Evolutionary conservation across 768 basidiomycete species (phyloP), one percentile per base, ranked within the genome.

Genomic region (Baorangia bicolor): DNA sequence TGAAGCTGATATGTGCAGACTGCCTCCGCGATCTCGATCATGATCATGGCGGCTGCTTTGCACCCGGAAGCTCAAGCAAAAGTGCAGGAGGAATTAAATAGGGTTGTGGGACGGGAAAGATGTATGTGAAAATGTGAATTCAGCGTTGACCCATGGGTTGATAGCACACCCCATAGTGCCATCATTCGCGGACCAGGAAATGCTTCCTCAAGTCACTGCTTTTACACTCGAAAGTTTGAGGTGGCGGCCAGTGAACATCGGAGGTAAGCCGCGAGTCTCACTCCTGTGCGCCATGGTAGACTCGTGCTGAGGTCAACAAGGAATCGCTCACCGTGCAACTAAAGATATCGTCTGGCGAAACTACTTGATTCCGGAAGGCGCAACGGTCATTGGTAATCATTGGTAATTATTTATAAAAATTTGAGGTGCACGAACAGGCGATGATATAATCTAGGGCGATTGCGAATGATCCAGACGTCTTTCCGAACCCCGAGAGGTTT

Each of bases 11-110:
- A 13, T 23, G 16, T 28, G n/a, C 33, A 58, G 57, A 58, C 57
- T 13, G 57, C 57, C 6, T 49, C 55, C 5, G 38, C 57, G n/a
- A 50, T 58, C 12, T 46, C 49, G 5, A 50, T 58, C 12, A 13
- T 45, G 25, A 43, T 50, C 2, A 58, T 58, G 57, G 47, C 55
- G 14, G 57, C 55, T 40, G 55, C 57, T 11, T 34, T 58, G 16
- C 42, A 58, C 11, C 35, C 48, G 1, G 31, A 57, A 3, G 57
- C 37, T 12, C 57, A 58, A 41, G 48, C 48, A 10, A 49, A 6
- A 25, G 57, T 57, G 5, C 57, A 46, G 18, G 57, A 57, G 1
- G 57, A 58, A 18, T 20, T 58, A 7, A 43, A 58, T 10, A 41
- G 14, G 12, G 43, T 58, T 11, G 33, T 58, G 5, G 57, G 57